Conservation (phyloP, 768 basidiomycete species). For the Omphalotus guepiniiformis region DNA sequence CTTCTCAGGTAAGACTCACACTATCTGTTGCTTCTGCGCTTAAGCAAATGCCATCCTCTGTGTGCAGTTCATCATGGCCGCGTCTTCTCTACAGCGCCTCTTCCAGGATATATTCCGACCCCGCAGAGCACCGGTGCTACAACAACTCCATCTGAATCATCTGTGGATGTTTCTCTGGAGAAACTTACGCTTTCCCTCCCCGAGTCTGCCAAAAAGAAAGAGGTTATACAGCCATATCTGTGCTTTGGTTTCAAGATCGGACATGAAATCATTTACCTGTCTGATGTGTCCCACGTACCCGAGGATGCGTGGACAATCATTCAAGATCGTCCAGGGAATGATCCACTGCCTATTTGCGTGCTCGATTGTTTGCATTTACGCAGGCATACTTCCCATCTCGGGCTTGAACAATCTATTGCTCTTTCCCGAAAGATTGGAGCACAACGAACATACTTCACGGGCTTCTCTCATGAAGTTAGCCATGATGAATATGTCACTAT, state of each 20-base stretch:
- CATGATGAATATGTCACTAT: slow-evolving; percentile 78
- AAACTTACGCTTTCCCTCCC: neutral
- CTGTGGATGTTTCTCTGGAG: neutral
- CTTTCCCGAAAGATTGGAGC: slow-evolving; percentile 56
- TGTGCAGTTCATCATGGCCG: slow-evolving; percentile 70
- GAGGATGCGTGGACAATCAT: slow-evolving; percentile 62
- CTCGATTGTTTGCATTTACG: slow-evolving; percentile 71
- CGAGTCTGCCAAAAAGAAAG: slow-evolving; percentile 10
- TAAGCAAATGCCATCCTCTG: no score
- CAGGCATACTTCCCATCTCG: slow-evolving; percentile 76
- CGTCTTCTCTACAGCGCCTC: slow-evolving; percentile 42
- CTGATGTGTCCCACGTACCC: slow-evolving; percentile 81
- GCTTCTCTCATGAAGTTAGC: slow-evolving; percentile 71
- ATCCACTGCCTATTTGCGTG: slow-evolving; percentile 52
- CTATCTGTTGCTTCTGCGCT: no score
- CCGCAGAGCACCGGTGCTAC: slow-evolving; percentile 37
- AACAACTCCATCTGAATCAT: slow-evolving; percentile 21
- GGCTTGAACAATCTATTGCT: slow-evolving; percentile 57
- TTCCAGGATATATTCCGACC: slow-evolving; percentile 35
- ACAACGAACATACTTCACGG: slow-evolving; percentile 62
- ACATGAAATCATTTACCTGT: slow-evolving; percentile 67
- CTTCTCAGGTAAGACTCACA: slow-evolving; percentile 48
- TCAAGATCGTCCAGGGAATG: slow-evolving; percentile 18
- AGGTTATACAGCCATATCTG: slow-evolving; percentile 50
- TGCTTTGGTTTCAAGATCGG: slow-evolving; percentile 71